Evolutionary conservation across 2,329 filamentous ascomycete genomes (phyloP).

Genomic region (Alternaria sp.): DNA sequence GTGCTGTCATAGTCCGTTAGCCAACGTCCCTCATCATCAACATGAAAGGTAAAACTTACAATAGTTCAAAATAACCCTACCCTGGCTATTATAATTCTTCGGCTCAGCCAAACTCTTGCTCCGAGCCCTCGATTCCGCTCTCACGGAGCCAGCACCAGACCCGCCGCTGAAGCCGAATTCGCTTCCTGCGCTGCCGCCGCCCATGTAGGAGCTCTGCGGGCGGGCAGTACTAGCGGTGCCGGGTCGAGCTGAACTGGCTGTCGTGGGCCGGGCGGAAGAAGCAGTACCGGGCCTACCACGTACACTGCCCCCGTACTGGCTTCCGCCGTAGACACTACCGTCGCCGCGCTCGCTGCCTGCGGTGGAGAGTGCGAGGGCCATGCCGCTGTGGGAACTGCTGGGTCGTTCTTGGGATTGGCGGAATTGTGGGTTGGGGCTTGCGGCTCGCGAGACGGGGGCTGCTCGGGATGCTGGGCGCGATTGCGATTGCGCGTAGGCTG

Average conservation of each 20-base stretch:
- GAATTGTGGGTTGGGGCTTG: constrained; percentile 61
- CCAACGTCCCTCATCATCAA: background rate
- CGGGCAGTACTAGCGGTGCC: constrained; percentile 27
- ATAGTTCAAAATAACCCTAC: constrained; percentile 87
- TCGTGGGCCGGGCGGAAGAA: background rate
- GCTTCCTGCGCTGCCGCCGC: constrained; percentile 32
- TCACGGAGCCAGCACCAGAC: constrained; percentile 24
- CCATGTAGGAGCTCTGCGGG: constrained; percentile 55
- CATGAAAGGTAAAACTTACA: constrained; percentile 66
- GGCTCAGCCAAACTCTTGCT: constrained; percentile 90
- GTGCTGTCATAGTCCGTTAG: constrained; percentile 62
- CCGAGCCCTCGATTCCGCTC: constrained; percentile 55
- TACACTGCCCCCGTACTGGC: constrained; percentile 47
- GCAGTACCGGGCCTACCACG: constrained; percentile 32
- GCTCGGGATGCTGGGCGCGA: constrained; percentile 41
- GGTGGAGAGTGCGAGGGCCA: constrained; percentile 55
- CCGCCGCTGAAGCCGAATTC: constrained; percentile 34
- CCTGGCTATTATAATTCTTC: constrained; percentile 84
- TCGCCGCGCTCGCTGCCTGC: constrained; percentile 46
- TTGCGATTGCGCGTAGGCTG: constrained; percentile 26
- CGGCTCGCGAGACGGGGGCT: constrained; percentile 49
- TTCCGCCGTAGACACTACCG: constrained; percentile 48
- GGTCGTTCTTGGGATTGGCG: constrained; percentile 56
- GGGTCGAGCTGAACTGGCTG: background rate
- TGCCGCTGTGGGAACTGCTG: constrained; percentile 53